Percentiles rank a stretch among this genome's conserved stretches.
phyloP scores from a whole-genome alignment of 116 monocot genomes.

The Iris pallida region DNA sequence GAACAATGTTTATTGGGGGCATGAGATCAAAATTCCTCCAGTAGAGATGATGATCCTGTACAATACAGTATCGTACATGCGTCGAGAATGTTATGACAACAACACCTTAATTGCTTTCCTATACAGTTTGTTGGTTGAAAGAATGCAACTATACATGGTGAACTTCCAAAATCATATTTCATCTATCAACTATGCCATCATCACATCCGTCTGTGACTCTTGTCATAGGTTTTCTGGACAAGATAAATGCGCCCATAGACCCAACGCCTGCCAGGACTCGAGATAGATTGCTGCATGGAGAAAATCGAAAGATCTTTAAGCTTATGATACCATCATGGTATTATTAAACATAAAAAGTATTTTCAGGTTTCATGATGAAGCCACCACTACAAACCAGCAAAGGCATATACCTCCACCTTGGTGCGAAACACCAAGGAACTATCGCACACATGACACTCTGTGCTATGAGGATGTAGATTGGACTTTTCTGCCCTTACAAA shows the following conservation, averaged over 20 bases:
- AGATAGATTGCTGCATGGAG: conserved; percentile 43
- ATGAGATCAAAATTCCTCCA: too few species aligned
- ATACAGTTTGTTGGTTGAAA: too few species aligned
- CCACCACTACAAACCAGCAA: not conserved
- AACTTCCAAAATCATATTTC: too few species aligned
- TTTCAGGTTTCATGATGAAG: not conserved
- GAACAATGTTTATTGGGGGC: too few species aligned
- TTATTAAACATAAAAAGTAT: not conserved
- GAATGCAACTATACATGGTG: too few species aligned
- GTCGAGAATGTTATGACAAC: too few species aligned
- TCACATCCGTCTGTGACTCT: conserved; percentile 5
- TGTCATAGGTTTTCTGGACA: conserved; percentile 14
- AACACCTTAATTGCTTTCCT: too few species aligned
- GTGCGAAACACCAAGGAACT: conserved; percentile 61
- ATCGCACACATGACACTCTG: conserved; percentile 89
- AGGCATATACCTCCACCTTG: conserved; percentile 60
- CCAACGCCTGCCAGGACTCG: conserved; percentile 29
- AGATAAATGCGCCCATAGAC: conserved; percentile 90
- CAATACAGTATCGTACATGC: too few species aligned
- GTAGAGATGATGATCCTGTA: too few species aligned
- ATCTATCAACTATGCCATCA: not conserved
- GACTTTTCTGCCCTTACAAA: conserved; percentile 66
- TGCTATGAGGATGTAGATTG: conserved; percentile 33
- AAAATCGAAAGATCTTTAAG: conserved; percentile 1
- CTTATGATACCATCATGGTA: not conserved